Base-by-base conservation (phyloP, 2,329 filamentous ascomycete species). In the Aureobasidium sp. region DNA sequence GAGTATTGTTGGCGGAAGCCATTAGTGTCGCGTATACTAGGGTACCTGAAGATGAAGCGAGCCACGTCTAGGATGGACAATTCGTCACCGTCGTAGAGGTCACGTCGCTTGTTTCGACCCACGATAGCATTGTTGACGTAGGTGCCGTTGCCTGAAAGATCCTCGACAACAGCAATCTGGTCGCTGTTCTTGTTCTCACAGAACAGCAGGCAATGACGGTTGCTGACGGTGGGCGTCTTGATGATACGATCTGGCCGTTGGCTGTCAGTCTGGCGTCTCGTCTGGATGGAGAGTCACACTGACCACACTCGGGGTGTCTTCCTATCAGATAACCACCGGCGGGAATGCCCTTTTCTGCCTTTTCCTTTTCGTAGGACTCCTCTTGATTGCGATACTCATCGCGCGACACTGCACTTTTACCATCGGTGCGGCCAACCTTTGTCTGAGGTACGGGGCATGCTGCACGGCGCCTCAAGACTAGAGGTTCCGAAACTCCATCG, bases 111-210 rank as follows among this genome's bases (percentile, higher is more conserved):
- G 73, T 99, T 99, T 55, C 93, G 87, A 25, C 94, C 94, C 25
- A 99, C 84, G 31, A 95, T 81, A 17, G 86, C 87, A 67, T 96
- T 91, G 69, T 97, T 97, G 67, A 99, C 87, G 70, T 92, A 99
- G 0, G 95, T 99, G 54, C 94, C 94, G 71, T 99, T 99, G 70
- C 86, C 94, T 7, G 94, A 99, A 21, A 97, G 77, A 72, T 99
- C 94, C 72, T 99, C 92, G 5, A 99, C 74, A 13, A 97, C 82
- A 9, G 90, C 93, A 43, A 84, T 74, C 0, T 78, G 70, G 63
- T 80, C 78, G 35, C 84, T 82, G 54, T 77, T 75, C 64, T 78
- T 81, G 65, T 81, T 84, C 69, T 86, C 81, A 53, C 77, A 79
- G 68, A 88, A 89, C 1, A 90, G 66, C 9, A 89, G 75, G 64